Evolutionary conservation across 768 basidiomycete genomes (phyloP).

Genomic region (Leccinum incarnatum): DNA sequence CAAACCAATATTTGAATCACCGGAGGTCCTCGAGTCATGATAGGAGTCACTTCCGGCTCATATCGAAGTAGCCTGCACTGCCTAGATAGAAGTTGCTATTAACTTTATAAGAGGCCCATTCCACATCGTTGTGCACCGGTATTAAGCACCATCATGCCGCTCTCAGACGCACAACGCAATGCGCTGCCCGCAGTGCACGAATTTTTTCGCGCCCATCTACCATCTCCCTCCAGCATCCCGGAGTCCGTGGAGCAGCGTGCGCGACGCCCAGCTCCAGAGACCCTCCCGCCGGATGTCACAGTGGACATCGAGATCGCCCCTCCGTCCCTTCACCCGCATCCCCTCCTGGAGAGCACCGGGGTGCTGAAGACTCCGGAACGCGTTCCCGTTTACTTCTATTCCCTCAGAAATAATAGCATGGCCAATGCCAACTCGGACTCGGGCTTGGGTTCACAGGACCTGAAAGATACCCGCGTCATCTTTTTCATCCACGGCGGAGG

Average conservation of each 20-base stretch:
- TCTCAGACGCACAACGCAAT: slow-evolving; percentile 16
- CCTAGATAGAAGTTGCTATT: too few species aligned
- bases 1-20: too few species aligned
- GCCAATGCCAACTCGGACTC: neutral
- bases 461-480: slow-evolving; percentile 11
- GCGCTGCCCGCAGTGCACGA: slow-evolving; percentile 2
- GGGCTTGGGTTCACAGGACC: neutral
- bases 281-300: slow-evolving; percentile 1
- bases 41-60: neutral
- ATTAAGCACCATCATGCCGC: slow-evolving; percentile 3
- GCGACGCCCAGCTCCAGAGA: neutral
- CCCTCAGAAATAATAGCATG: neutral
- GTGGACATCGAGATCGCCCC: slow-evolving; percentile 18
- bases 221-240: too few species aligned
- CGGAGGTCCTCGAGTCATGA: too few species aligned
- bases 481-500: slow-evolving; percentile 27
- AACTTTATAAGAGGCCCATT: neutral
- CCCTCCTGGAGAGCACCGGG: neutral
- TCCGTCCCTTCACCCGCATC: slow-evolving; percentile 4
- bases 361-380: slow-evolving; percentile 15
- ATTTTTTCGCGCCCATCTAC: neutral
- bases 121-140: neutral
- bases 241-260: slow-evolving; percentile 17
- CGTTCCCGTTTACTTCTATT: slow-evolving; percentile 22
- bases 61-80: neutral